Base-by-base conservation (phyloP, 495 filamentous ascomycete genomes). In the Pseudomonodictys pantanalensis region DNA sequence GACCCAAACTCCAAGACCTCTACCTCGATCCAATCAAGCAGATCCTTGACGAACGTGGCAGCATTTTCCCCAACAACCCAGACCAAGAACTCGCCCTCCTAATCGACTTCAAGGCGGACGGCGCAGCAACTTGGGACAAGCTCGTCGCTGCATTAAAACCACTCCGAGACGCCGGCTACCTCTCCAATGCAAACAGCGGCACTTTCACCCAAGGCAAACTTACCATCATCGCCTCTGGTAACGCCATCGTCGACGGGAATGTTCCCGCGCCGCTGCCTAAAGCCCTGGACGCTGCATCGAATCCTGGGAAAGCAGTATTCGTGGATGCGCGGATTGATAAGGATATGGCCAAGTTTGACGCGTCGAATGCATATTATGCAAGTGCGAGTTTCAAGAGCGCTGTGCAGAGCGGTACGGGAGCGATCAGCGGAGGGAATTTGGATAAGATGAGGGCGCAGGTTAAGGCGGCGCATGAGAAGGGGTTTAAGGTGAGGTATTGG, bases 211-310 rank as follows among this genome's bases (percentile, higher is more conserved):
- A 66, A 18, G 76, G 86, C 2, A 83, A 85, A 4, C 69, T 96
- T 17, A 95, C 89, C 3, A 80, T 95, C 3, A 86, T 95, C 7
- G 89, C 83, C 0, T 92, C 90, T 0, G 91, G 91, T 15, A 85
- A 86, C 57, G 84, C 88, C 0, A 87, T 89, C 0, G 86, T 92
- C 55, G 78, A 88, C 43, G 42, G 28, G 3, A 22, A 47, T 18
- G 3, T 25, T 2, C 42, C 42, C 5, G 42, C 15, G 22, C 53
- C 51, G 7, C 8, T 54, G 23, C 20, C 42, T 12, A 57, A 49
- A 26, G 41, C 23, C 1, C n/a, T 20, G n/a, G 28, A 35, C 17
- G 20, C 20, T 32, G 10, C 35, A 10, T 28, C 41, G 28, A 57
- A 57, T 20, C 53, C 53, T 17, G 20, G 20, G 11, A 28, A 25